Evolutionary conservation across 345 rosid genomes (phyloP), one percentile per base, ranked within the genome.

Genomic region (Moricandia arvensis): DNA sequence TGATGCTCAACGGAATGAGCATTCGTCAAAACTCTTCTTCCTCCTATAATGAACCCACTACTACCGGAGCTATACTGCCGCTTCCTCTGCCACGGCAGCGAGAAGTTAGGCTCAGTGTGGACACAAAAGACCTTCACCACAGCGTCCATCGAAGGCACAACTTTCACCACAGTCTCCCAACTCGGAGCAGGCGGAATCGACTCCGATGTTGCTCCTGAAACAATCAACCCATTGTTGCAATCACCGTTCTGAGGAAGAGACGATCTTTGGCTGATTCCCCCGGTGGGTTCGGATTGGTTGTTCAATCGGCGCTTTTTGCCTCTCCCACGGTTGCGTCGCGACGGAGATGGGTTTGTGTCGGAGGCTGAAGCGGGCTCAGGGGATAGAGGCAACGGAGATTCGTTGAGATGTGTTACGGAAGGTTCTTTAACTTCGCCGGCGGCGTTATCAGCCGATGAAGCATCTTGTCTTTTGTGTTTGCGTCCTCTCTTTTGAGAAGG

Each of bases 101-200:
- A 93, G 81, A 87, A 93, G 78, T 93, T 93, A 1, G 98, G 98
- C 72, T 91, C 96, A 6, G 98, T 88, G 35, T 91, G 98, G 29
- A 89, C 97, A 24, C 98, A 93, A 47, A 93, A 91, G 34, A 93
- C 94, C 75, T 93, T 93, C 45, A 93, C n/a, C 98, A 91, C 98
- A 24, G 98, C 89, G 43, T 93, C 96, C 98, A 93, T 93, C 4
- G 91, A 83, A 11, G 93, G 93, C 7, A 86, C 84, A 31, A 84
- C 97, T 75, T 88, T 89, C 61, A 79, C 88, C 5, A 86, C 93
- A 59, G 79, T 82, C 70, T 90, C 97, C 89, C 96, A 90, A 71
- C 85, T 82, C 7, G 83, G 86, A 8, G 84, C 86, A 37, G 77
- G 72, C 6, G 86, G 87, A 16, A 68, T 62, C 59, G 78, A 68